A percentile compares a stretch with the other conserved stretches of the same genome.
phyloP scores from a whole-genome alignment of 345 rosid genomes.

The Boechera stricta region DNA sequence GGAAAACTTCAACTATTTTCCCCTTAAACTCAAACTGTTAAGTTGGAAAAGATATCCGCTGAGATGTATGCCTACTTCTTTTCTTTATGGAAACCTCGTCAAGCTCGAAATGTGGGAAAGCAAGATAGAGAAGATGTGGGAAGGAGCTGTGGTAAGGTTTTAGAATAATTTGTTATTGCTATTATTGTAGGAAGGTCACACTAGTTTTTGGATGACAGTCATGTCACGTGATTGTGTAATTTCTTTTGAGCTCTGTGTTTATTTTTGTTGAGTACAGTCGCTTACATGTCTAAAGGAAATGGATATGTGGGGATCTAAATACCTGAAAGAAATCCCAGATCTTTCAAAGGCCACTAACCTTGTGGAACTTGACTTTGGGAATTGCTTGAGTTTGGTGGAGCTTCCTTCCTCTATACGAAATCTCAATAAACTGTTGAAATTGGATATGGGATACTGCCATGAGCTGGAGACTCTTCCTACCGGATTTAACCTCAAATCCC shows the following conservation, averaged over 20 bases:
- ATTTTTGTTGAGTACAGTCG: background rate
- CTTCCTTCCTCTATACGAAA: background rate
- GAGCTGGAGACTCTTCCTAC: background rate
- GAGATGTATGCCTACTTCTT: conserved; percentile 21
- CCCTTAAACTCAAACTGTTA: conserved; percentile 9
- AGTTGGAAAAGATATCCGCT: conserved; percentile 17
- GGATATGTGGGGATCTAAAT: background rate
- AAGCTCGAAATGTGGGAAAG: conserved; percentile 7
- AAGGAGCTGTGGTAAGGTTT: background rate
- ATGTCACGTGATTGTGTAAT: background rate
- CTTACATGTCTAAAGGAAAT: background rate
- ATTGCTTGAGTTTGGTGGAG: background rate
- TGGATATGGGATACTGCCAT: too few species aligned
- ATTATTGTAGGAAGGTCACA: too few species aligned
- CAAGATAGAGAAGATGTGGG: conserved; percentile 35
- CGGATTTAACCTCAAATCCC: background rate
- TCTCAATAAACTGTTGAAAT: background rate
- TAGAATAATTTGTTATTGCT: too few species aligned
- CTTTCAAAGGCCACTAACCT: background rate
- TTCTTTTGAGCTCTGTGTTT: too few species aligned
- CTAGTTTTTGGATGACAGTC: background rate
- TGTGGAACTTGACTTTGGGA: accelerated
- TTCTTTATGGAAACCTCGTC: conserved; percentile 7
- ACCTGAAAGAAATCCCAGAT: background rate
- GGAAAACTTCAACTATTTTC: background rate